Conservation (phyloP, 169 alveolate genomes). For the Plasmodium vivax region DNA sequence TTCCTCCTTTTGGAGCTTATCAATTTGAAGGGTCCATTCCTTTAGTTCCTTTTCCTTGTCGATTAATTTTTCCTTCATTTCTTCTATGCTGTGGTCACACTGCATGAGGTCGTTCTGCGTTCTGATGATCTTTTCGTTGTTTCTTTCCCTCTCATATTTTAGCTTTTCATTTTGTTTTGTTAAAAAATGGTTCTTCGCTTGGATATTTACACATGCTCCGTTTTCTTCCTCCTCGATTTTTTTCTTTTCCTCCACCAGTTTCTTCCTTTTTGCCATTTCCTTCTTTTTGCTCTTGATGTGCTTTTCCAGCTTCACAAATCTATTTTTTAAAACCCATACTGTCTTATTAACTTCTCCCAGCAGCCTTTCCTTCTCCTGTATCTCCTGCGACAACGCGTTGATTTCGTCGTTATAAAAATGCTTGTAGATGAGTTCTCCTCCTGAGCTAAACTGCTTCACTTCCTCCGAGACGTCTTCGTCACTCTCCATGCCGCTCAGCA, state of each 20-base stretch:
- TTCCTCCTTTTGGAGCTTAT: conserved; percentile 52
- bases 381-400: conserved; percentile 11
- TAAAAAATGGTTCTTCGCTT: conserved; percentile 30
- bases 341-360: conserved; percentile 36
- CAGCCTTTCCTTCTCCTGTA: conserved; percentile 28
- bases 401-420: not conserved
- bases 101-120: conserved; percentile 12
- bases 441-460: not conserved
- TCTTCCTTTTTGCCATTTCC: not conserved
- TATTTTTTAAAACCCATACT: conserved; percentile 36
- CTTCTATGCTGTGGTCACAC: conserved; percentile 37
- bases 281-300: conserved; percentile 14
- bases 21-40: conserved; percentile 14
- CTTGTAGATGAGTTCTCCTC: not conserved
- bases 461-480: conserved; percentile 7
- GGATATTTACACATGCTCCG: not conserved
- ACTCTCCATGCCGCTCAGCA: conserved; percentile 4
- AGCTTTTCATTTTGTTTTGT: conserved; percentile 19
- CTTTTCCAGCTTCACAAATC: conserved; percentile 34
- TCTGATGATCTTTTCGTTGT: conserved; percentile 21
- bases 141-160: conserved; percentile 39
- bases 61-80: conserved; percentile 26
- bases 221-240: conserved; percentile 14
- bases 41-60: conserved; percentile 53
- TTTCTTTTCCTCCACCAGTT: conserved; percentile 37